Base-by-base conservation (phyloP, 371 early-diverging fungal species). In the Rhizopus microsporus region DNA sequence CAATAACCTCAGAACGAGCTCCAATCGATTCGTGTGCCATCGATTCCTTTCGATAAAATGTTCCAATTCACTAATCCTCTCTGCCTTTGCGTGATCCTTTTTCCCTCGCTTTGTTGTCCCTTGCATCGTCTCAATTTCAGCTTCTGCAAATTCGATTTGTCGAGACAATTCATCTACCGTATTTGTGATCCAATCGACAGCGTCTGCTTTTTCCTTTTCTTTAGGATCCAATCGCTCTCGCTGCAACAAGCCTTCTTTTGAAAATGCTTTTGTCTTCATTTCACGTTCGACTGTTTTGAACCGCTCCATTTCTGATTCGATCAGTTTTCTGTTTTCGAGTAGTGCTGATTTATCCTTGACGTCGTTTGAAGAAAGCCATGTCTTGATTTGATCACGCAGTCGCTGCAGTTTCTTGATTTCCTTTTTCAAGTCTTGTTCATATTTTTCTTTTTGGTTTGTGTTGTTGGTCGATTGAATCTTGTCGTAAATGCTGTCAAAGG, bases 381-480 rank as follows among this genome's bases (percentile, higher is more conserved):
- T 87, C 72, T 97, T 96, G 72, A 98, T 97, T 72, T 96, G 96
- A 77, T 98, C 99, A 51, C 99, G 89, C 57, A 85, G 79, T 65
- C 96, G 83, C 67, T 97, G 97, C 48, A 98, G 82, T 75, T 97
- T 97, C 72, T 98, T 98, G 74, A 97, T 97, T 75, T 98, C 98
- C 79, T 95, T 95, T 74, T 98, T 98, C 58, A 98, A 75, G 60
- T 96, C 97, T 46, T 85, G 84, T 66, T 98, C 99, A 64, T 90
- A 89, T 79, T 97, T 97, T 65, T 98, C 96, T 76, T 94, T 94
- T 70, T 97, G 97, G 61, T 93, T 88, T 33, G 80, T 59, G 60
- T 89, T 93, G 5, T 83, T 82, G 4, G 95, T 85, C 9, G 85
- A 77, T 39, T 91, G 82, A 37, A 98, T 86, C 75, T 98, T 97